Evolutionary conservation across 441 rosid species (phyloP).

Genomic region (Brassica hybrid): DNA sequence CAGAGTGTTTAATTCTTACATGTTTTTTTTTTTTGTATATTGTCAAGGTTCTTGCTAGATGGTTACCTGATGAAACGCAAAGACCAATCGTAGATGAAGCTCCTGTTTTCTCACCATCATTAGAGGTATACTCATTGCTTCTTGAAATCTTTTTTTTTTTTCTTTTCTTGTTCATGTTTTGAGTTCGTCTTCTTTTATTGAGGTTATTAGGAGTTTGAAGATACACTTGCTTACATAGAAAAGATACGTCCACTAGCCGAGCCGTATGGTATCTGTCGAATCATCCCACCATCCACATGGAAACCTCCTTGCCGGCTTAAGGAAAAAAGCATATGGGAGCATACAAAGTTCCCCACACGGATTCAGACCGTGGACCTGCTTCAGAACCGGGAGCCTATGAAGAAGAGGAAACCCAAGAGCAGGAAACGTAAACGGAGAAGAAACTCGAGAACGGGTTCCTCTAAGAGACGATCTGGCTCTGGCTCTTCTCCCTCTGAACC

Average conservation of each 20-base stretch:
- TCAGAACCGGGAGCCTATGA: slow-evolving; percentile 93
- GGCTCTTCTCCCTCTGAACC: slow-evolving; percentile 57
- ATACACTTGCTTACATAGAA: slow-evolving; percentile 79
- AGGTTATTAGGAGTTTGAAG: slow-evolving; percentile 77
- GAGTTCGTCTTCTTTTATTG: slow-evolving; percentile 26
- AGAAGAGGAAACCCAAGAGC: slow-evolving; percentile 64
- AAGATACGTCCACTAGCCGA: slow-evolving; percentile 79
- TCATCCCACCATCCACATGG: slow-evolving; percentile 88
- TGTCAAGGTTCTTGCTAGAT: slow-evolving; percentile 71
- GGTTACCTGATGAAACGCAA: slow-evolving; percentile 78
- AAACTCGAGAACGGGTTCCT: slow-evolving; percentile 60
- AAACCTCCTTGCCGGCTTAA: slow-evolving; percentile 79
- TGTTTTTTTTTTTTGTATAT: slow-evolving; percentile 32
- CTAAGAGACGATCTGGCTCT: slow-evolving; percentile 52
- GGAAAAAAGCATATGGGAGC: slow-evolving; percentile 68
- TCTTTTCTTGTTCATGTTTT: slow-evolving; percentile 14
- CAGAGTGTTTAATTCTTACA: slow-evolving; percentile 7
- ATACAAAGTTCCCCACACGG: slow-evolving; percentile 79
- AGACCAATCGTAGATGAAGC: slow-evolving; percentile 78
- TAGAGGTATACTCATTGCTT: slow-evolving; percentile 58
- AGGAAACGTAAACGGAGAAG: slow-evolving; percentile 77
- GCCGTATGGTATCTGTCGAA: slow-evolving; percentile 83
- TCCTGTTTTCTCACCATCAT: slow-evolving; percentile 80
- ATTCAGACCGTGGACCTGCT: slow-evolving; percentile 88
- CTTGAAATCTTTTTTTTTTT: not conserved